Conservation (phyloP, 2,329 filamentous ascomycete species). For the Rhexocercosporidium sp. region DNA sequence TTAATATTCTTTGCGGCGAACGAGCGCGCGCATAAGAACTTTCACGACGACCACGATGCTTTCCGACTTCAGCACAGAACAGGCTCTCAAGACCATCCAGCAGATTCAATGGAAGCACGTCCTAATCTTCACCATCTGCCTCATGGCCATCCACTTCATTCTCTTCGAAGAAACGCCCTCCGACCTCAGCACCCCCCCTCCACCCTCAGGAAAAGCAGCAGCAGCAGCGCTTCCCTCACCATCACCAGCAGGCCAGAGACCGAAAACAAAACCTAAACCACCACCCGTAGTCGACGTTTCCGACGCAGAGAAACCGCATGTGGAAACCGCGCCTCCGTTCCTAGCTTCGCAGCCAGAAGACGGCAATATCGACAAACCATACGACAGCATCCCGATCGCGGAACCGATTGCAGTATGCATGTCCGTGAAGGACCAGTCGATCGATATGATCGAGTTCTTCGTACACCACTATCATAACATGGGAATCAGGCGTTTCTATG, state of each 20-base stretch:
- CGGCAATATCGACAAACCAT: conserved; percentile 5
- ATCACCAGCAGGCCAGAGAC: background rate
- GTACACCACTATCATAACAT: conserved; percentile 39
- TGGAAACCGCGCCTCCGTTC: conserved; percentile 5
- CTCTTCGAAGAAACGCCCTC: conserved; percentile 16
- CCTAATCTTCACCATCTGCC: conserved; percentile 16
- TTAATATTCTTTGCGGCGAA: background rate
- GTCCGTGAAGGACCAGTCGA: conserved; percentile 32
- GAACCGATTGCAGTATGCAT: conserved; percentile 36
- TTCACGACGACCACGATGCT: background rate
- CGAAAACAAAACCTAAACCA: conserved; percentile 10
- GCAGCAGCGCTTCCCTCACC: background rate
- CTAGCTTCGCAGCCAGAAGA: background rate
- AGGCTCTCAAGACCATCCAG: background rate
- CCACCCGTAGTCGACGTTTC: conserved; percentile 4
- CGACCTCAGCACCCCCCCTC: background rate
- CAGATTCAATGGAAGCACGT: conserved; percentile 25
- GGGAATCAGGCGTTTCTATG: conserved; percentile 37
- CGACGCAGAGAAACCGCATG: conserved; percentile 3
- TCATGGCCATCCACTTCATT: conserved; percentile 20
- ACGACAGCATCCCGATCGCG: conserved; percentile 12
- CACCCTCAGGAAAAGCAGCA: background rate
- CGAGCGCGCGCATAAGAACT: background rate
- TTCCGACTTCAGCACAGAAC: conserved; percentile 3
- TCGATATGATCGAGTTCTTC: conserved; percentile 36